Evolutionary conservation across 305 asterid genomes (phyloP), one percentile per base, ranked within the genome.

Genomic region (Fraxinus angustifolia): DNA sequence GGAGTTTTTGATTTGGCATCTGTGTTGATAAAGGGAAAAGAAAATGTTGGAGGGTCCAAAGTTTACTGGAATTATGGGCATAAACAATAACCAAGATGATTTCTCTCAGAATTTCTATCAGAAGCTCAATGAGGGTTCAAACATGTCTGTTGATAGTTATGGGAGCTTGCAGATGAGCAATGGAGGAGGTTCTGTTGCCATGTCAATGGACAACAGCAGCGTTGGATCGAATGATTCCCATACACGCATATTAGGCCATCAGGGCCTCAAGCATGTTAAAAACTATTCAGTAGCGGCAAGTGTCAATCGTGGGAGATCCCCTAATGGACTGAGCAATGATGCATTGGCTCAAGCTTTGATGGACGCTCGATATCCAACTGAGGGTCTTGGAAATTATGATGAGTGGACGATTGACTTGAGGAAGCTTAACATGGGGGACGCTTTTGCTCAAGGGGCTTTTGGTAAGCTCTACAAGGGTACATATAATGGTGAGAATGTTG

Each of bases 121-220:
- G 87, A 95, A 94, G 93, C 98, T 95, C 68, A 90, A 91, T 19
- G 99, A 95, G 92, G 99, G 96, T 14, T 93, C 99, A 40, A 90
- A 94, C 85, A 92, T 92, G 99, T 95, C 99, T 0, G 75, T 90
- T 0, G 99, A 95, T 76, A 95, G 99, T 90, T 95, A 88, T 72
- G 96, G 93, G 81, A 93, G 98, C 92, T 85, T 93, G 93, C 98
- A 91, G 85, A 81, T 91, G 98, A 94, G 97, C 93, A 92, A 90
- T 73, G 98, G 97, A 21, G 99, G 99, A 79, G 98, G 97, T 73
- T 95, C 99, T n/a, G 94, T 95, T 83, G 97, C 99, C 79, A 95
- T 95, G 99, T 93, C 98, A 0, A 75, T 91, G 89, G 99, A 91
- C 84, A 94, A 94, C 87, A 95, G 98, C 88, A 95, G 99, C 83